Evolutionary conservation across 495 filamentous ascomycete genomes (phyloP), one percentile per base, ranked within the genome.

Genomic region (Oidiodendron maius): DNA sequence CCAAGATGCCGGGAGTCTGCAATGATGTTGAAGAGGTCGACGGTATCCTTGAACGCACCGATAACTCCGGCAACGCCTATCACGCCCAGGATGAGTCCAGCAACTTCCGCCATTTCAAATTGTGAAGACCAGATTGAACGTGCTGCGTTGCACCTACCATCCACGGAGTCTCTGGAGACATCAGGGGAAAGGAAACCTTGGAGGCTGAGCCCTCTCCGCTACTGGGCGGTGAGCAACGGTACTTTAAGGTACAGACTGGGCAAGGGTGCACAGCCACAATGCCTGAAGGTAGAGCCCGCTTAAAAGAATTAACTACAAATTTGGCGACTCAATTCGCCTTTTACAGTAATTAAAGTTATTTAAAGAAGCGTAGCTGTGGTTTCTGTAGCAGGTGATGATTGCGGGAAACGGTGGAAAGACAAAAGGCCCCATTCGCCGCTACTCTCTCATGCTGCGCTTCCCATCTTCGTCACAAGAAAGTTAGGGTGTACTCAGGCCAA

Each of bases 31-130:
- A 59, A 57, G 9, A 59, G 30, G 22, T 63, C 61, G n/a, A 63
- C 35, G 24, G 38, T 23, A 36, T 57, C 48, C 20, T 57, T 61
- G 32, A 59, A 63, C n/a, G 60, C 34, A 30, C 62, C 44, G 20
- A 58, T 44, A 11, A 62, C 10, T n/a, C 38, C 41, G 3, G 54
- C 30, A 4, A 51, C 25, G 11, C 56, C 60, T 3, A 62, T n/a
- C n/a, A n/a, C n/a, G n/a, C n/a, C n/a, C n/a, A n/a, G n/a, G n/a
- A n/a, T n/a, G n/a, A n/a, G n/a, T n/a, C n/a, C n/a, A n/a, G n/a
- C n/a, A n/a, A n/a, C n/a, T n/a, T n/a, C n/a, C n/a, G n/a, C n/a
- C n/a, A n/a, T n/a, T n/a, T n/a, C n/a, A n/a, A n/a, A n/a, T n/a
- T n/a, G n/a, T n/a, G n/a, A n/a, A n/a, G n/a, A n/a, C n/a, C n/a